A percentile compares a stretch with the other conserved stretches of the same genome.
Conservation (phyloP, 768 basidiomycete species). For the Nidula microcarpa region DNA sequence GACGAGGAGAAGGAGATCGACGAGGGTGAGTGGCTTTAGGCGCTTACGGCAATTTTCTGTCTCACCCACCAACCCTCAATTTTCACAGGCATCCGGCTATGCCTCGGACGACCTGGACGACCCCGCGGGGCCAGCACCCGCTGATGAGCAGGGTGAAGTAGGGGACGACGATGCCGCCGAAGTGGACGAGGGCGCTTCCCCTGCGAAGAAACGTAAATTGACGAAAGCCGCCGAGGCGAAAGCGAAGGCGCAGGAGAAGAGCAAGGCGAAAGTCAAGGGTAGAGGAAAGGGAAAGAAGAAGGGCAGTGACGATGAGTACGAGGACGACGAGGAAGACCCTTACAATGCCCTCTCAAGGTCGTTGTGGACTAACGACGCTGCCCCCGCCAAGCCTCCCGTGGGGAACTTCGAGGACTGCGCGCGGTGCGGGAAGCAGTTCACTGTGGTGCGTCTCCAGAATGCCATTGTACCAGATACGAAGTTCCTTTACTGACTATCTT, state of each 20-base stretch:
- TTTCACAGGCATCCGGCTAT: conserved; percentile 39
- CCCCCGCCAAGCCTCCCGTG: conserved; percentile 53
- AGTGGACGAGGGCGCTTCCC: conserved; percentile 19
- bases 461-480: neutral
- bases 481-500: neutral
- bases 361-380: conserved; percentile 28
- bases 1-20: conserved; percentile 4
- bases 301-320: conserved; percentile 42
- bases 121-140: neutral
- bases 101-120: conserved; percentile 76
- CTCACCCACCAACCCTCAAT: neutral
- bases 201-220: conserved; percentile 54
- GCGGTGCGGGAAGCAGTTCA: conserved; percentile 80
- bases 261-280: conserved; percentile 38
- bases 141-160: neutral
- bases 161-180: conserved; percentile 22
- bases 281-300: conserved; percentile 39
- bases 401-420: conserved; percentile 84
- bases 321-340: conserved; percentile 62
- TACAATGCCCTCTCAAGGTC: conserved; percentile 63
- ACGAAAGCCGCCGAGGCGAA: conserved; percentile 44
- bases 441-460: conserved; percentile 59
- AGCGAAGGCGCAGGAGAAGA: conserved; percentile 37
- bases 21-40: conserved; percentile 7
- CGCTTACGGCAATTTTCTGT: neutral